Conservation (phyloP, 306 rosid genomes). For the Castanea sativa region DNA sequence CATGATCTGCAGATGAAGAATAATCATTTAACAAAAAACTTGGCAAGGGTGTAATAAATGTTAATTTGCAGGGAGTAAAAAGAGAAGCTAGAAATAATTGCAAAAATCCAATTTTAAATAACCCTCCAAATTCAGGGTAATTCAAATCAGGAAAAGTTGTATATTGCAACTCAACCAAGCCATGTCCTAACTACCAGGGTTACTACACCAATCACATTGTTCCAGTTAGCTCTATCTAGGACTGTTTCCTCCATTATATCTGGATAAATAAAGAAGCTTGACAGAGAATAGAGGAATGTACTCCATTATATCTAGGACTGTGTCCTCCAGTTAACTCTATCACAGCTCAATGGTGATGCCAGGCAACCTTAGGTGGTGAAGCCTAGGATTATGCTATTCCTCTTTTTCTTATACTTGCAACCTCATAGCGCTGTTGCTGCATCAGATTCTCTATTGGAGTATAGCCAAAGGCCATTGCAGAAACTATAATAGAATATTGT, state of each 20-base stretch:
- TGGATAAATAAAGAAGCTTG: neutral
- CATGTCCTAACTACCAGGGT: neutral
- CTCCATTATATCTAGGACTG: neutral
- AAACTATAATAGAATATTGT: neutral
- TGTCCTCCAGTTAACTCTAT: too few species aligned
- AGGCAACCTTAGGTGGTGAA: too few species aligned
- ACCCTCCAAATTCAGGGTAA: neutral
- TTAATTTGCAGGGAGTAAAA: neutral
- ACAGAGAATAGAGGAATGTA: neutral
- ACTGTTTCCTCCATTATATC: neutral
- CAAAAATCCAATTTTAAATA: neutral
- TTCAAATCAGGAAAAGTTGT: neutral
- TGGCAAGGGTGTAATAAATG: too few species aligned
- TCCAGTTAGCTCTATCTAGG: neutral
- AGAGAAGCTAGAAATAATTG: neutral
- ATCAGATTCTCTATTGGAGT: too few species aligned
- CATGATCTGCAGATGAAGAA: conserved; percentile 55
- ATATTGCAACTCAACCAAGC: neutral
- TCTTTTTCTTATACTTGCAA: too few species aligned
- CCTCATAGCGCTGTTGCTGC: too few species aligned
- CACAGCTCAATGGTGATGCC: too few species aligned
- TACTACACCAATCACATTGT: neutral
- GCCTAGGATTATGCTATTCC: too few species aligned
- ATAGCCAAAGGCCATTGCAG: too few species aligned
- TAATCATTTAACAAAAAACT: conserved; percentile 2